Conservation (phyloP, 352 stramenopile species). For the Albugo laibachii region DNA sequence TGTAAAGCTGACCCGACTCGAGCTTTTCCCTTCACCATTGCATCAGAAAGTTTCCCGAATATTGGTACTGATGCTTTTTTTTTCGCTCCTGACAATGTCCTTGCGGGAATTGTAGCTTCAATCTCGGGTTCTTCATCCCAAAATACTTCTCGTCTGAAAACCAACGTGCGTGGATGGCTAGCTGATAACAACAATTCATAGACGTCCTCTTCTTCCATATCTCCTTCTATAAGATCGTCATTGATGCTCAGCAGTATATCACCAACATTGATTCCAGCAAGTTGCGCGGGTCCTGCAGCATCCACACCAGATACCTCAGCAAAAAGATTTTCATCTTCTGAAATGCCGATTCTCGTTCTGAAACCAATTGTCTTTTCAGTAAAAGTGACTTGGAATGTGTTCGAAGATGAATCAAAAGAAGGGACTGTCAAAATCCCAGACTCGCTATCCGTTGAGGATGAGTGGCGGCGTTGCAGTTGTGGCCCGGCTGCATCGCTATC, state of each 20-base stretch:
- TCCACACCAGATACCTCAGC: slow-evolving; percentile 37
- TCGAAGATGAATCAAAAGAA: slow-evolving; percentile 18
- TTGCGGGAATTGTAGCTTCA: not conserved
- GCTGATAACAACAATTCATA: slow-evolving; percentile 34
- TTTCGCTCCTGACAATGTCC: not conserved
- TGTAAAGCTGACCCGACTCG: slow-evolving; percentile 25
- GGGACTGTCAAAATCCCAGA: slow-evolving; percentile 5
- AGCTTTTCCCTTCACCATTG: slow-evolving; percentile 6
- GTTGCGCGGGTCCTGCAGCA: slow-evolving; percentile 23
- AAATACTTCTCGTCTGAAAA: slow-evolving; percentile 13
- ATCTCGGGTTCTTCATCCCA: no score
- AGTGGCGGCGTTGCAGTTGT: slow-evolving; percentile 11
- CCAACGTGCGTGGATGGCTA: slow-evolving; percentile 22
- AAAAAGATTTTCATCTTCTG: slow-evolving; percentile 23
- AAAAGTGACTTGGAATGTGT: slow-evolving; percentile 47
- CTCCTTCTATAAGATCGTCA: slow-evolving; percentile 26
- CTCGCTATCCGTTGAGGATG: slow-evolving; percentile 18
- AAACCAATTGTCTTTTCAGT: slow-evolving; percentile 31
- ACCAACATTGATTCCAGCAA: slow-evolving; percentile 27
- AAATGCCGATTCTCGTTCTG: slow-evolving; percentile 26
- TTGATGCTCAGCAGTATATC: slow-evolving; percentile 46
- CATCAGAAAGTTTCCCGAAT: not conserved
- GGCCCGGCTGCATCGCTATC: slow-evolving; percentile 20
- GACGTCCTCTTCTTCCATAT: slow-evolving; percentile 41
- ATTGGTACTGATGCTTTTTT: not conserved